Evolutionary conservation across 2,329 filamentous ascomycete genomes (phyloP).

Genomic region (Lasiodiplodia sp.): DNA sequence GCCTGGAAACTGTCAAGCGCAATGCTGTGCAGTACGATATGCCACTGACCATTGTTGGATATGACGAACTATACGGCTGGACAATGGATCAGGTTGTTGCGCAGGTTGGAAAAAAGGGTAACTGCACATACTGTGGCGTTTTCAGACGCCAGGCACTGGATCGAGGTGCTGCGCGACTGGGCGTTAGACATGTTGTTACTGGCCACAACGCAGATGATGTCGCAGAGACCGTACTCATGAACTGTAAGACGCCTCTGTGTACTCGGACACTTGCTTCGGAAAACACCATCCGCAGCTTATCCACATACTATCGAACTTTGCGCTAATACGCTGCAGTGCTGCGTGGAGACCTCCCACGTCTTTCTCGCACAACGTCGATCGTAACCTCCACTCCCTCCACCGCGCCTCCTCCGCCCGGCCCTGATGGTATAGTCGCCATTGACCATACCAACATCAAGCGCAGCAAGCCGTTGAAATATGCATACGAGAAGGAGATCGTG

Average conservation of each 20-base stretch:
- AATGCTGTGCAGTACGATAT: conserved; percentile 92
- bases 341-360: conserved; percentile 83
- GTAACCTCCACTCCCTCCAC: conserved; percentile 64
- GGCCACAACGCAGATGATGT: conserved; percentile 98
- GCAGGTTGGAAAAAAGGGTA: conserved; percentile 95
- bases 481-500: conserved; percentile 99
- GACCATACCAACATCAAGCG: conserved; percentile 82
- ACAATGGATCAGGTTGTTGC: conserved; percentile 99
- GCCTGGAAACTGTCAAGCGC: conserved; percentile 92
- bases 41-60: conserved; percentile 89
- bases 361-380: conserved; percentile 90
- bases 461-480: conserved; percentile 96
- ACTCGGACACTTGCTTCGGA: background rate
- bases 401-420: conserved; percentile 62
- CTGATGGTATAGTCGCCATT: conserved; percentile 7
- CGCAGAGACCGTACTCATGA: conserved; percentile 98
- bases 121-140: conserved; percentile 98
- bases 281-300: background rate
- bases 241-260: conserved; percentile 53
- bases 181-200: conserved; percentile 92
- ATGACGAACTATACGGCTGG: conserved; percentile 95
- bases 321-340: conserved; percentile 60
- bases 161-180: conserved; percentile 84
- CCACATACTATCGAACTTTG: background rate
- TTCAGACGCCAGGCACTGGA: conserved; percentile 94